These are phyloP conservation scores for Neofusicoccum ribis DNA, from an alignment of 2,329 filamentous ascomycete species.

Conservation along the genomic window DNA sequence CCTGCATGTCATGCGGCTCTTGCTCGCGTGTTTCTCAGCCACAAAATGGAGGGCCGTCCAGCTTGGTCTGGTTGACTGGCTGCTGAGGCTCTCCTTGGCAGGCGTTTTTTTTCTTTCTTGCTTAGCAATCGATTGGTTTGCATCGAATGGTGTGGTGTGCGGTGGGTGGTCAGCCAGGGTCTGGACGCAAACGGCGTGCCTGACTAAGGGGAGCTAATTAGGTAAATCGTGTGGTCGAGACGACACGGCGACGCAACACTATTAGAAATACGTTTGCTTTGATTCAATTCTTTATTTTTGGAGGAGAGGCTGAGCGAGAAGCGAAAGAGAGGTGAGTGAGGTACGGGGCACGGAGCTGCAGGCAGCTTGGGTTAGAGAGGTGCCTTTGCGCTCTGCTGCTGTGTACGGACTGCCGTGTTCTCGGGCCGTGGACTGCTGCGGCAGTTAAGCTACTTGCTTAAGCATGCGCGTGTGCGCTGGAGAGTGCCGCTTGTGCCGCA, in stretches of 20 bases:
- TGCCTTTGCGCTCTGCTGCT: too few relatives aligned
- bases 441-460: neutral
- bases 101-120: neutral
- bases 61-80: neutral
- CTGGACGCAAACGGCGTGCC: neutral
- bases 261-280: neutral
- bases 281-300: neutral
- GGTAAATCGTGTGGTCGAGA: neutral
- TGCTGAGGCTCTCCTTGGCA: neutral
- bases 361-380: too few relatives aligned
- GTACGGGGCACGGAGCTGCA: neutral
- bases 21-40: neutral
- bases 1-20: constrained; percentile 15
- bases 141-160: too few relatives aligned
- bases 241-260: neutral
- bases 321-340: neutral
- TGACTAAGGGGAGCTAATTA: neutral
- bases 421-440: too few relatives aligned
- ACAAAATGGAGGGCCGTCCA: neutral
- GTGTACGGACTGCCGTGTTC: too few relatives aligned
- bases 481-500: neutral
- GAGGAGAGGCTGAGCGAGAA: too few relatives aligned
- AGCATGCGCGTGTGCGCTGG: neutral
- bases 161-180: neutral
- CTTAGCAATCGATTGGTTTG: neutral